Evolutionary conservation across 257 asterid species (phyloP).

Genomic region (Leptodermis oblonga): DNA sequence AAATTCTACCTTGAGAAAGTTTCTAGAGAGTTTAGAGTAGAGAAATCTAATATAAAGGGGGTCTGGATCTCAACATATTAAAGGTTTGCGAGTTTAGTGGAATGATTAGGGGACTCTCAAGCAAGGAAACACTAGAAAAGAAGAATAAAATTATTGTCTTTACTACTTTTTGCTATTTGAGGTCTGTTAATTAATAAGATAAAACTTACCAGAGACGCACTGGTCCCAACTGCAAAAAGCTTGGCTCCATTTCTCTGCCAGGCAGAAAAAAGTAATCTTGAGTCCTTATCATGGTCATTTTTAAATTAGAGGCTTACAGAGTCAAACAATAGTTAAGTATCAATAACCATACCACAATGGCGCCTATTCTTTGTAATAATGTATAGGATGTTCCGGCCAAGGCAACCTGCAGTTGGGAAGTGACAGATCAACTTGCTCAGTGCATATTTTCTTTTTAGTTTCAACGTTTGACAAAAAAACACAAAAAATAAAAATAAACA

Average conservation of each 20-base stretch:
- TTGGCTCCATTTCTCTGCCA: conserved; percentile 90
- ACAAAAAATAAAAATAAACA: no score
- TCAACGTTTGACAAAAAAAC: conserved; percentile 10
- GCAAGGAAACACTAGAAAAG: background rate
- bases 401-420: conserved; percentile 55
- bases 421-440: conserved; percentile 7
- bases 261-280: conserved; percentile 12
- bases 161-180: background rate
- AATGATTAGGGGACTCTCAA: no score
- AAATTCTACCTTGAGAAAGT: no score
- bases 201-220: conserved; percentile 77
- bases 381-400: conserved; percentile 91
- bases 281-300: conserved; percentile 11
- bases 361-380: conserved; percentile 54
- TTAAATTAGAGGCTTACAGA: background rate
- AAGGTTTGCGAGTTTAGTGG: no score
- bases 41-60: no score
- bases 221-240: conserved; percentile 84
- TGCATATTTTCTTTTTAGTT: background rate
- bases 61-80: no score
- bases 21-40: no score
- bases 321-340: conserved; percentile 7
- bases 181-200: background rate
- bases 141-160: background rate
- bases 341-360: conserved; percentile 59